Evolutionary conservation across 192 early-diverging fungal genomes (phyloP), one percentile per base, ranked within the genome.

Genomic region (Podila clonocystis): DNA sequence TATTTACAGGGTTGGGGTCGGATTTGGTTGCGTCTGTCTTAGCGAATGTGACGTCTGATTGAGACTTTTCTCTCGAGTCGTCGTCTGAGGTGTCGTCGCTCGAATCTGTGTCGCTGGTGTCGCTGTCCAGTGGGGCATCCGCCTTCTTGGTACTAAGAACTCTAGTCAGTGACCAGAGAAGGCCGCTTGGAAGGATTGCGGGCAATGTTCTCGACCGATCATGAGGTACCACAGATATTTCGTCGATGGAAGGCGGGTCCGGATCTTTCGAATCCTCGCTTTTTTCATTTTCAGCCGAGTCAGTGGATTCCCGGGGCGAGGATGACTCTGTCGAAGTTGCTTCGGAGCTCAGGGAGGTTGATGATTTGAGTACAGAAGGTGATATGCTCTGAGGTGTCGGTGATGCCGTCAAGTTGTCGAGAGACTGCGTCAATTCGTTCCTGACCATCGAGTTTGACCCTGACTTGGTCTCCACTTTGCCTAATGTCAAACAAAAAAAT

Each of bases 191-290:
- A 13, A 79, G 41, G 6, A 80, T 73, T 6, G 70, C 71, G 22
- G 77, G 77, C 24, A 80, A 55, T 11, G 77, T 80, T 22, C 71
- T 50, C 33, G 77, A 65, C 9, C 77, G 70, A 12, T 80, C 77
- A 49, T 80, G 70, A 22, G 60, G 70, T 20, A 57, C 71, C 9
- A 28, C 49, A 12, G 49, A 58, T 22, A 59, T 60, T 13, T 72
- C 70, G 26, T 72, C 61, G 1, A 34, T n/a, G 15, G 7, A 17
- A 6, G 62, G 38, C 2, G 38, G 20, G 20, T 55, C 52, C 17
- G 62, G 55, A 26, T 48, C 48, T 2, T 50, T 24, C 22, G 30
- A 3, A 2, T 24, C 61, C 13, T 29, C 33, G 19, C 33, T 34
- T 31, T 33, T 30, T 48, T 80, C 71, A 24, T 70, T 65, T 2